phyloP scores from a whole-genome alignment of 192 early-diverging fungal genomes.

The Entomortierella chlamydospora region DNA sequence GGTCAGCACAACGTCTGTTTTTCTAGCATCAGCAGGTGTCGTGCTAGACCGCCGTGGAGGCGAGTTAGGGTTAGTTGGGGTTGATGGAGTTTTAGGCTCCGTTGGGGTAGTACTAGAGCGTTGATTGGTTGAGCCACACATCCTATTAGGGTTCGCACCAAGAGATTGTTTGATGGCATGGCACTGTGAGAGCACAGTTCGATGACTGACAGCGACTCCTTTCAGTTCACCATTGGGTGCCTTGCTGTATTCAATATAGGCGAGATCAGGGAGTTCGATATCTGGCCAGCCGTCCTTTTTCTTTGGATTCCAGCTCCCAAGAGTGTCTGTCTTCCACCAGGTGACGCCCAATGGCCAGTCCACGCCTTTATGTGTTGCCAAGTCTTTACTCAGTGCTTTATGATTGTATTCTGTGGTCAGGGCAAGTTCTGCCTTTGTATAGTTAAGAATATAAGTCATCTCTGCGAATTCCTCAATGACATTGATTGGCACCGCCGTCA shows the following conservation, averaged over 20 bases:
- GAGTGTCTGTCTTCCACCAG: conserved; percentile 89
- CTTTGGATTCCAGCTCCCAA: conserved; percentile 71
- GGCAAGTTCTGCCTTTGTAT: conserved; percentile 72
- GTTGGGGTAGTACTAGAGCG: conserved; percentile 23
- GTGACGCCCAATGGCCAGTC: conserved; percentile 75
- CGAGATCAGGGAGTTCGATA: conserved; percentile 70
- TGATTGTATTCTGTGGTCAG: conserved; percentile 87
- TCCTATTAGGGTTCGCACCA: conserved; percentile 39
- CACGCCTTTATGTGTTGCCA: conserved; percentile 66
- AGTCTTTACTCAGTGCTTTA: conserved; percentile 79
- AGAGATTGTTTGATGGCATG: conserved; percentile 57
- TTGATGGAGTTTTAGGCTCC: conserved; percentile 34
- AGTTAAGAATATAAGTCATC: conserved; percentile 77
- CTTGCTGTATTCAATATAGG: conserved; percentile 90
- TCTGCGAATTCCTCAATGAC: conserved; percentile 85
- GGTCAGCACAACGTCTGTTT: conserved; percentile 68
- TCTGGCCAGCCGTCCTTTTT: conserved; percentile 66
- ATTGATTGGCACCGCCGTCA: conserved; percentile 88
- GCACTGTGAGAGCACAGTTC: conserved; percentile 81
- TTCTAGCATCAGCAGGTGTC: conserved; percentile 10
- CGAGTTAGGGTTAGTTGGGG: conserved; percentile 24
- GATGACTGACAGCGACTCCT: conserved; percentile 83
- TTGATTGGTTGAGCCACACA: conserved; percentile 1
- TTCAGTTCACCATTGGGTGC: conserved; percentile 86
- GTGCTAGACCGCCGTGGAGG: conserved; percentile 36